Evolutionary conservation across 176 grass and related monocot genomes (phyloP).

Genomic region (Microstegium vimineum): DNA sequence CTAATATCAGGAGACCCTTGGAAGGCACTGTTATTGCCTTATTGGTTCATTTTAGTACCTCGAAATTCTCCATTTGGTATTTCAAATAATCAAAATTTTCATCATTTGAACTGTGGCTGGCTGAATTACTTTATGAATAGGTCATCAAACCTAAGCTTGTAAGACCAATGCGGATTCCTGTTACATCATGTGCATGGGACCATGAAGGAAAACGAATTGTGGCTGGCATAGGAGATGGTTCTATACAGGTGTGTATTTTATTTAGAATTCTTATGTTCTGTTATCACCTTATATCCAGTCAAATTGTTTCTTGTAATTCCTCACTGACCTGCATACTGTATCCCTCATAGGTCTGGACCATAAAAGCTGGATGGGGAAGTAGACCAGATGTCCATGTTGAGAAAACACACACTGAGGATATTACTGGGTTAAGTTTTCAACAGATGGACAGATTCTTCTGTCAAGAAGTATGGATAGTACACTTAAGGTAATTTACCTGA

Average conservation of each 20-base stretch:
- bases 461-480: conserved; percentile 96
- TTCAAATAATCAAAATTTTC: neutral
- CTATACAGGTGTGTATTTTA: conserved; percentile 63
- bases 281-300: neutral
- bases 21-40: conserved; percentile 1
- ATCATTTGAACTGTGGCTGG: neutral
- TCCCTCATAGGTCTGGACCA: conserved; percentile 75
- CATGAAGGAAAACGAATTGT: conserved; percentile 87
- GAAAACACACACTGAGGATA: conserved; percentile 85
- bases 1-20: conserved; percentile 1
- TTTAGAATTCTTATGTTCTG: neutral
- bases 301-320: neutral
- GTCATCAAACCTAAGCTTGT: conserved; percentile 94
- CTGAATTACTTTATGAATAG: conserved; percentile 40
- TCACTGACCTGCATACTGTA: neutral
- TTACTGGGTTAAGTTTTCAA: conserved; percentile 91
- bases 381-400: conserved; percentile 92
- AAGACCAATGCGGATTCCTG: conserved; percentile 74
- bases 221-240: conserved; percentile 88
- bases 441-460: conserved; percentile 86
- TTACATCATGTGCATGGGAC: conserved; percentile 96
- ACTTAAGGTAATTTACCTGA: conserved; percentile 60
- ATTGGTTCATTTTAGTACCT: neutral
- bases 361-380: conserved; percentile 98
- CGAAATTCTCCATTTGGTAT: conserved; percentile 14